Base-by-base conservation (phyloP, 768 basidiomycete genomes). In the Trametes maxima region DNA sequence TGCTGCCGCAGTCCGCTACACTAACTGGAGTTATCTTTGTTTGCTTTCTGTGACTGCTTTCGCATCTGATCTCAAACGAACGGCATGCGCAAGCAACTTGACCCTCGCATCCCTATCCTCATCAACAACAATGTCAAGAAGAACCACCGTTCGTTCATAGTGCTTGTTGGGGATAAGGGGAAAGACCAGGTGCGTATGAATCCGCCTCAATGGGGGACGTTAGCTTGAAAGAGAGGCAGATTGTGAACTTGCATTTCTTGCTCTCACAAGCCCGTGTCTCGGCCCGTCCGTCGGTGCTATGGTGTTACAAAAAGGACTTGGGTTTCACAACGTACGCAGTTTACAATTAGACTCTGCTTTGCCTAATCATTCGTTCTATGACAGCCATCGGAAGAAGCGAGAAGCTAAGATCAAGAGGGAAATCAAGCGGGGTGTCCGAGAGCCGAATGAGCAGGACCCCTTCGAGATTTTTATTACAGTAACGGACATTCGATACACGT, bases 251-350 rank as follows among this genome's bases (percentile, higher is more conserved):
- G 28, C 96, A 99, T 75, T 98, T 92, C 74, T 73, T 99, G 47
- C 84, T 99, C 17, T 94, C 94, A 0, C 95, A 98, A 78, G 90
- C 91, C 14, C 83, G 90, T 55, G 87, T 94, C 2, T 94, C 92
- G 21, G 90, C 93, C 4, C 81, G 94, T 16, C 94, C 94, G 1
- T 92, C 90, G 7, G 95, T 97, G 1, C 77, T 98, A 62, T 99
- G 97, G 97, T 97, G 95, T 68, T 99, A 99, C 81, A 98, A 97
- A 78, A 98, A 98, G 72, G 95, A 98, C 40, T 81, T 99, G 0
- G 96, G 95, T 0, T 99, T 99, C 70, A 95, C 94, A 10, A 95
- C 85, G 92, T 90, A 67, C 65, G 86, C 78, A 0, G 1, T 3
- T 3, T 19, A n/a, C 21, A 6, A 44, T 21, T 19, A 44, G 8